Conservation (phyloP, 768 basidiomycete species). For the Harrya chromipes region DNA sequence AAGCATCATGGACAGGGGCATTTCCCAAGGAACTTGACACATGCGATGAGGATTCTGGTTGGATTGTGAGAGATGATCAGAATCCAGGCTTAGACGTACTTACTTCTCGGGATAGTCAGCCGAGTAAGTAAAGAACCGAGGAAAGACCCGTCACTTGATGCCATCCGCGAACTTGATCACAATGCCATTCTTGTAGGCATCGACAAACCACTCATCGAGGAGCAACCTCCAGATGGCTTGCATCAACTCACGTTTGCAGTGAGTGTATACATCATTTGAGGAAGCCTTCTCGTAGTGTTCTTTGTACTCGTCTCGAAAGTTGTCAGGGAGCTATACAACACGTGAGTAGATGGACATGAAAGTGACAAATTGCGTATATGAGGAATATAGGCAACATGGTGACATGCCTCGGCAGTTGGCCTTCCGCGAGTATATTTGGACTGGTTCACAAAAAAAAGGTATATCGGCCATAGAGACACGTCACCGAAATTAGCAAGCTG, state of each 20-base stretch:
- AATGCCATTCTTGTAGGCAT: background rate
- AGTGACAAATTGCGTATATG: no score
- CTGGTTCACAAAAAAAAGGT: constrained; percentile 19
- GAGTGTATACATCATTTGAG: background rate
- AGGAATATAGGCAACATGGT: constrained; percentile 18
- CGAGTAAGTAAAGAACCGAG: background rate
- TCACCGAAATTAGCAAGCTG: constrained; percentile 29
- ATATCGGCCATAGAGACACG: constrained; percentile 26
- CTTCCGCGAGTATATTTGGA: constrained; percentile 12
- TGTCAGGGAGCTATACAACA: constrained; percentile 1
- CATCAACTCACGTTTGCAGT: constrained; percentile 3
- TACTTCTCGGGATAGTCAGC: constrained; percentile 9
- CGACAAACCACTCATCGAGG: background rate
- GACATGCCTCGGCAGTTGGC: constrained; percentile 11
- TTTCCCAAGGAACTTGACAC: constrained; percentile 4
- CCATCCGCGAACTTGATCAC: background rate
- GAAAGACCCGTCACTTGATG: background rate
- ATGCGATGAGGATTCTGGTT: background rate
- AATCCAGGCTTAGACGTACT: no score
- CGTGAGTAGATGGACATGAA: no score
- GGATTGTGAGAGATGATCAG: no score
- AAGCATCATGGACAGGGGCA: constrained; percentile 2
- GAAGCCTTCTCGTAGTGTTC: background rate
- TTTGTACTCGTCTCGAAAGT: constrained; percentile 9
- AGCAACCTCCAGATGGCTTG: background rate